A percentile compares a stretch with the other conserved stretches of the same genome.
Conservation (phyloP, 2,329 filamentous ascomycete genomes). For the Fonsecaea pugnacius region DNA sequence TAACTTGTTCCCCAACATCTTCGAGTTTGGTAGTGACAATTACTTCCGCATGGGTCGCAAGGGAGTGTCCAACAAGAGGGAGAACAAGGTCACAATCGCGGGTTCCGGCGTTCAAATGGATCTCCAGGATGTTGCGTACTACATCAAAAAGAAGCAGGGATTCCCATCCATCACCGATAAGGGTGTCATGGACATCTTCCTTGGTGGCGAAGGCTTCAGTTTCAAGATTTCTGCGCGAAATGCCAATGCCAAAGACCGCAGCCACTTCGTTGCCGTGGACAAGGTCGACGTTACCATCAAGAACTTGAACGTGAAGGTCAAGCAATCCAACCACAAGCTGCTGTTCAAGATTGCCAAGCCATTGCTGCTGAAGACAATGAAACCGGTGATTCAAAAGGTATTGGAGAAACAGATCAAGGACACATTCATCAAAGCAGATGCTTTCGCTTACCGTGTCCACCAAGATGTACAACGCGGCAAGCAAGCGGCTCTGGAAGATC, state of each 20-base stretch:
- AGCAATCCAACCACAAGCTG: conserved; percentile 93
- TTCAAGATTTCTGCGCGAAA: conserved; percentile 91
- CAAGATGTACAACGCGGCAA: conserved; percentile 76
- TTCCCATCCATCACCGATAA: conserved; percentile 87
- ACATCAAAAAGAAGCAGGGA: conserved; percentile 91
- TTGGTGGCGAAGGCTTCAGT: conserved; percentile 84
- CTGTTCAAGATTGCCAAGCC: conserved; percentile 87
- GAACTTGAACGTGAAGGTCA: conserved; percentile 82
- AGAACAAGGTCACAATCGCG: conserved; percentile 82
- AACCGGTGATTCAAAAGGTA: conserved; percentile 82
- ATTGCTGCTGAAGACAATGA: conserved; percentile 79
- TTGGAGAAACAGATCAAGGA: conserved; percentile 89
- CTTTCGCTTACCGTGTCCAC: conserved; percentile 75
- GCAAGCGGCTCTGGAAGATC: conserved; percentile 68
- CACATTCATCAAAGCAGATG: conserved; percentile 75
- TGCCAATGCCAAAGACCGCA: conserved; percentile 72
- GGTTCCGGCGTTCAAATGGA: conserved; percentile 93
- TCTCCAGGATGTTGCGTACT: conserved; percentile 83
- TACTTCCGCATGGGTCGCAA: conserved; percentile 95
- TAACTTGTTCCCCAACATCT: conserved; percentile 91
- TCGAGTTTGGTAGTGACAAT: conserved; percentile 89
- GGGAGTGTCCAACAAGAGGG: conserved; percentile 76
- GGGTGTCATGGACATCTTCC: conserved; percentile 84
- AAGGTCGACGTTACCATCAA: conserved; percentile 83
- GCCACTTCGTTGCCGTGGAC: conserved; percentile 93